A percentile compares a stretch with the other conserved stretches of the same genome.
phyloP scores from a whole-genome alignment of 257 asterid genomes.

The Solanum bulbocastanum region DNA sequence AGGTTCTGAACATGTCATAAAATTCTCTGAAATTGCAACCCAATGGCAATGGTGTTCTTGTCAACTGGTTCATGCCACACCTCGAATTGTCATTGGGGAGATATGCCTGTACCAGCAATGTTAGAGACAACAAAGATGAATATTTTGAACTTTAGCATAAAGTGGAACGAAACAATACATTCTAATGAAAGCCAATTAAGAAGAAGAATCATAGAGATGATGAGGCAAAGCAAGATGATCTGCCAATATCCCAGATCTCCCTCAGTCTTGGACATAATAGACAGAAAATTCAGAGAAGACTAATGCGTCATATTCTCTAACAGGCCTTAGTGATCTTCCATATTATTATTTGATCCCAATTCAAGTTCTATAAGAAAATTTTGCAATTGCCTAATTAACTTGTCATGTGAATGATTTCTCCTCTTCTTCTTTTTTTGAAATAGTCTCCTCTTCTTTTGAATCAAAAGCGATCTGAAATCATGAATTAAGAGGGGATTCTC shows the following conservation, averaged over 20 bases:
- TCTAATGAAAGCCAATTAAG: not conserved
- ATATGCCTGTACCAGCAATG: slow-evolving; percentile 22
- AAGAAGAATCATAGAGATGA: not conserved
- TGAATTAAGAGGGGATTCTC: not conserved
- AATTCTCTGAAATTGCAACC: slow-evolving; percentile 10
- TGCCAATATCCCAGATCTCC: not conserved
- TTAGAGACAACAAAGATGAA: not conserved
- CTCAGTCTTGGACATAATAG: not conserved
- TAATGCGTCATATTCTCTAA: not conserved
- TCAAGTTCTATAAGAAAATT: not conserved
- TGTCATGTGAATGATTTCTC: not conserved
- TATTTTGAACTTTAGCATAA: not conserved
- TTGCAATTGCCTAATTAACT: not conserved
- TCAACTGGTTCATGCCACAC: not conserved
- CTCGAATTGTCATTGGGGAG: not conserved
- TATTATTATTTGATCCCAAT: not conserved
- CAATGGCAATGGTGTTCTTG: slow-evolving; percentile 14
- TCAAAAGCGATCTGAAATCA: not conserved
- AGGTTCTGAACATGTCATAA: slow-evolving; percentile 10
- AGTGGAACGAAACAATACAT: not conserved
- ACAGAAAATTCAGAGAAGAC: not conserved
- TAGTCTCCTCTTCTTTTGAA: not conserved
- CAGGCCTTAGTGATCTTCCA: not conserved
- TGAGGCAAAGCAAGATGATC: not conserved
- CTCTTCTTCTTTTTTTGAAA: not conserved